Base-by-base conservation (phyloP, 805 yeast genomes). In the Teunomyces pallodes region DNA sequence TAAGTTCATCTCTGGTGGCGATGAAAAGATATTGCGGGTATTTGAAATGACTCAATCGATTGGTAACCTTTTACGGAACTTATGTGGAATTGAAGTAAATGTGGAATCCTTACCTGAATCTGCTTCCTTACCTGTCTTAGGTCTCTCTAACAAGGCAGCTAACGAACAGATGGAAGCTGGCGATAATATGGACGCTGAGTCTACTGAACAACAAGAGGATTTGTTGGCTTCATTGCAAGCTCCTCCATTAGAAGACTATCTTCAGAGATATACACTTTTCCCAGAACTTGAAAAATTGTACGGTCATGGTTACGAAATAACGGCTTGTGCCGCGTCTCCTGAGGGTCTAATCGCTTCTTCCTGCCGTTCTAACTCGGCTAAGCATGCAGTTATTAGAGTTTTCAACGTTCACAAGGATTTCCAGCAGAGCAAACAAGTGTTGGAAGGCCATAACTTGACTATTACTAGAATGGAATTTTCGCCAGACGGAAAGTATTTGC, bases 241-340 rank as follows among this genome's bases (percentile, higher is more conserved):
- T 0, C 91, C 96, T 9, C 98, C 99, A 0, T 69, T 86, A 41
- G 99, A 94, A 64, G 97, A 92, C 59, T 87, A 88, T 51, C 72
- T 94, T 26, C 98, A 94, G 64, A 78, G 98, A 59, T 89, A 84
- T 61, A 88, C 98, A 0, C 72, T 94, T 46, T 94, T 95, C 86
- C 99, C 99, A 0, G 99, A 94, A 62, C 72, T 86, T 47, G 99
- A 94, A 59, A 94, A 94, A 64, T 67, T 94, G 39, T 94, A 94
- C 60, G 99, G 99, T 0, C 99, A 94, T 65, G 99, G 99, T 7
- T 95, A 90, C 66, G 99, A 95, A 64, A 82, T 91, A 33, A 82
- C 90, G 0, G 79, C 92, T 40, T 76, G 90, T 35, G 96, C 87
- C 46, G 78, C 83, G 1, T 81, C 90, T 7, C 82, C 84, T 4